Evolutionary conservation across 1,284 basidiomycete genomes (phyloP).

Genomic region (Ganoderma multipileum): DNA sequence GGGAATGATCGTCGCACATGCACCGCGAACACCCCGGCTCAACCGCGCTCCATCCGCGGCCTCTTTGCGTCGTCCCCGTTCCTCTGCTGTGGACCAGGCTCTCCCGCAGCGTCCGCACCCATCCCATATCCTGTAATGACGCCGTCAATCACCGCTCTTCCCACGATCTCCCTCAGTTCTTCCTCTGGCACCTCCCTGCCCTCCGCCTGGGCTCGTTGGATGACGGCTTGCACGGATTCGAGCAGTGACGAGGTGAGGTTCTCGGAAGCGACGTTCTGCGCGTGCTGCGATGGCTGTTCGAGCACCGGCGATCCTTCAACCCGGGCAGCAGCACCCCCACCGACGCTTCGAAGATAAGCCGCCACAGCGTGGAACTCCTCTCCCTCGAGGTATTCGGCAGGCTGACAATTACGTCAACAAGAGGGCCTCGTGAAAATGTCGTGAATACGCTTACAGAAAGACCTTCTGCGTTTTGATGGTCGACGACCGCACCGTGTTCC

Average conservation of each 20-base stretch:
- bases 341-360: constrained; percentile 56
- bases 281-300: constrained; percentile 65
- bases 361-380: constrained; percentile 87
- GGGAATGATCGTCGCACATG: neutral
- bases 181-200: constrained; percentile 63
- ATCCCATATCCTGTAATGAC: constrained; percentile 65
- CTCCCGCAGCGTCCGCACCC: constrained; percentile 35
- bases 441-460: constrained; percentile 64
- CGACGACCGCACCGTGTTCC: constrained; percentile 78
- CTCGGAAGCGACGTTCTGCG: constrained; percentile 73
- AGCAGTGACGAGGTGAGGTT: constrained; percentile 75
- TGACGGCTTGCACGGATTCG: constrained; percentile 68
- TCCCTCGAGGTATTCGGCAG: constrained; percentile 76
- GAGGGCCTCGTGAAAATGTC: neutral
- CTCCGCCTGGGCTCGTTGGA: constrained; percentile 67
- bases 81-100: constrained; percentile 25
- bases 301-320: constrained; percentile 21
- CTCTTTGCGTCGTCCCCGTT: constrained; percentile 39
- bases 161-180: constrained; percentile 63
- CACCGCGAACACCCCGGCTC: neutral
- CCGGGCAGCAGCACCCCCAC: constrained; percentile 22
- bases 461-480: constrained; percentile 73
- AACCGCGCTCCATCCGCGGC: constrained; percentile 37
- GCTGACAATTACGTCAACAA: constrained; percentile 48
- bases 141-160: constrained; percentile 65